A percentile compares a stretch with the other conserved stretches of the same genome.
phyloP scores from a whole-genome alignment of 164 flowering plant species.

The Chloranthus sessilifolius region DNA sequence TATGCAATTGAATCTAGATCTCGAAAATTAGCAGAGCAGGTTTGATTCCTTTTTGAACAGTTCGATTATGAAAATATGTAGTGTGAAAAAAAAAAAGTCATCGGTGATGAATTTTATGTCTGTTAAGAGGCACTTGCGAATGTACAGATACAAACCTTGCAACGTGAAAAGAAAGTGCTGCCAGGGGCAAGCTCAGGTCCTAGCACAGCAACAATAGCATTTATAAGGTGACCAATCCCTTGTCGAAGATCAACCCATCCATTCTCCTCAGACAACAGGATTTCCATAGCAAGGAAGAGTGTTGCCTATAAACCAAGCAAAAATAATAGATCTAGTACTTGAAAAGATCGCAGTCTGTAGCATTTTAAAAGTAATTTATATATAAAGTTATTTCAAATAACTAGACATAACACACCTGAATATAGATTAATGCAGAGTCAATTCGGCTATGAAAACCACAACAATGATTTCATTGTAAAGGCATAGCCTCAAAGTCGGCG shows the following conservation, averaged over 20 bases:
- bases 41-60: too few species aligned
- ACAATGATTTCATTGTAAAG: too few species aligned
- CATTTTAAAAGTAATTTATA: too few species aligned
- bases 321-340: not conserved
- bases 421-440: too few species aligned
- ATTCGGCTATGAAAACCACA: too few species aligned
- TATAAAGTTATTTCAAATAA: too few species aligned
- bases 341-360: too few species aligned
- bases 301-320: conserved; percentile 48
- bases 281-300: conserved; percentile 84
- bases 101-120: not conserved
- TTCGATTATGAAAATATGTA: not conserved
- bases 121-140: not conserved
- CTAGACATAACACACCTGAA: too few species aligned
- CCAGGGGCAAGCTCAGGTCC: conserved; percentile 99
- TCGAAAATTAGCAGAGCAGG: too few species aligned
- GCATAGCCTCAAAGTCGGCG: too few species aligned
- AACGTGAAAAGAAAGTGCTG: conserved; percentile 94
- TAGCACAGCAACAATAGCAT: conserved; percentile 96
- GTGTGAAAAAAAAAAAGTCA: not conserved
- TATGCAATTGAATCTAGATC: not conserved
- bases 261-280: conserved; percentile 81
- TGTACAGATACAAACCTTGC: conserved; percentile 56
- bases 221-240: conserved; percentile 88
- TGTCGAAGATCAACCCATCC: conserved; percentile 86